Base-by-base conservation (phyloP, 140 eudicot species). In the Flaveria floridana region DNA sequence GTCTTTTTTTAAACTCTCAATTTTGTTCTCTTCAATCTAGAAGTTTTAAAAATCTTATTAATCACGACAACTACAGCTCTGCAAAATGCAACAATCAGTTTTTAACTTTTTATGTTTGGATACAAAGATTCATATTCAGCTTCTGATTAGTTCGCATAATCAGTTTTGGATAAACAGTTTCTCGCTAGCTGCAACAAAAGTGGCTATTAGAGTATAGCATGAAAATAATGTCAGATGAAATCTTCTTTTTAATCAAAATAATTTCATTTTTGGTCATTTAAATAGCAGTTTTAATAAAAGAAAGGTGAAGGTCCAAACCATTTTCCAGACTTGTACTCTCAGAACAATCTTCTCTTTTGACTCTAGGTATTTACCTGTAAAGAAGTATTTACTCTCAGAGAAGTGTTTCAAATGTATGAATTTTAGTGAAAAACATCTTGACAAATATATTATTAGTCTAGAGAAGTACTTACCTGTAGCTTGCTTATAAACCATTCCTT, bases 401-500 rank as follows among this genome's bases (percentile, higher is more conserved):
- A 21, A 21, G 23, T 21, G 37, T 30, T 30, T 30, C 37, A 30
- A 30, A 3, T 42, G 9, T 7, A 10, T 10, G 48, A 7, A 42
- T 42, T 42, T 42, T 42, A 3, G 48, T 42, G 48, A 42, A 6
- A 42, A 42, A 42, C 48, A 42, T 42, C 13, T 42, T 30, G 6
- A 30, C 37, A 42, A 42, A 6, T 7, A 42, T 42, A 42, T 42
- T 6, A 42, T 42, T 42, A 42, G 2, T 21, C 23, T 21, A 21
- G 23, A 21, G 23, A 21, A 21, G 23, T 21, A 21, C 23, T 21
- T 21, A 21, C 23, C 23, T 21, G 23, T 21, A 21, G 23, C 23
- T 21, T 21, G 23, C 87, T 86, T 63, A 64, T 65, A 80, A 93
- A 69, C 72, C 87, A 89, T 84, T 93, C 89, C 93, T 87, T 93